Evolutionary conservation across 805 yeast genomes (phyloP).

Genomic region (Candida corydali): DNA sequence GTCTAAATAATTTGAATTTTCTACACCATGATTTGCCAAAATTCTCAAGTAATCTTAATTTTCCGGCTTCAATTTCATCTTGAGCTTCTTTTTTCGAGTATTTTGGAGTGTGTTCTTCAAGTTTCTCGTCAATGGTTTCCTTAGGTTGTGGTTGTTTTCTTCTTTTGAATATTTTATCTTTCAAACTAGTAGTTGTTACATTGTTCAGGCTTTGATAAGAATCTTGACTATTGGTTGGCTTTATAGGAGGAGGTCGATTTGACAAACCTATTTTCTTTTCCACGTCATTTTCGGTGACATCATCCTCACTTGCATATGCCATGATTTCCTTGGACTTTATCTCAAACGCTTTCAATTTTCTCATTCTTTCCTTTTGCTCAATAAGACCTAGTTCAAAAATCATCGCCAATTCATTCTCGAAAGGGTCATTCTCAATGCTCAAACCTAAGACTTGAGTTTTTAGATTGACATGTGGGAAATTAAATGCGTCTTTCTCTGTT

Average conservation of each 20-base stretch:
- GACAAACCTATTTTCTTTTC: constrained; percentile 9
- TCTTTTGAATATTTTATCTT: constrained; percentile 8
- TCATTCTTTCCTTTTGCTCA: constrained; percentile 62
- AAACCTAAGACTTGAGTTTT: constrained; percentile 55
- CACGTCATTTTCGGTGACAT: constrained; percentile 11
- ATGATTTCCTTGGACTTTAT: constrained; percentile 17
- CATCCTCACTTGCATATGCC: constrained; percentile 11
- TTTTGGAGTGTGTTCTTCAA: not conserved
- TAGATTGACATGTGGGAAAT: constrained; percentile 56
- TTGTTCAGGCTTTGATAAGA: not conserved
- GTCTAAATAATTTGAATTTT: constrained; percentile 24
- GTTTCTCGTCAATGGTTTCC: constrained; percentile 1
- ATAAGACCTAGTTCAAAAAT: constrained; percentile 60
- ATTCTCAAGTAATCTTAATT: constrained; percentile 20
- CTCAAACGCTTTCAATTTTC: constrained; percentile 41
- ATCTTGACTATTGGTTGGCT: not conserved
- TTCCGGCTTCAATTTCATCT: constrained; percentile 22
- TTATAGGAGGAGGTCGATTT: constrained; percentile 4
- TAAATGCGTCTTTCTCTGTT: constrained; percentile 31
- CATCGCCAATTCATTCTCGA: constrained; percentile 68
- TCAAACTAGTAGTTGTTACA: constrained; percentile 1
- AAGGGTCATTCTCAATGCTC: constrained; percentile 83
- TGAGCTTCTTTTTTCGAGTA: constrained; percentile 22
- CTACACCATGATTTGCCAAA: constrained; percentile 32
- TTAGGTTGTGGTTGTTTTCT: constrained; percentile 2